These are phyloP conservation scores for Suillus hirtellus DNA, from an alignment of 768 basidiomycete species.

Conservation along the genomic window DNA sequence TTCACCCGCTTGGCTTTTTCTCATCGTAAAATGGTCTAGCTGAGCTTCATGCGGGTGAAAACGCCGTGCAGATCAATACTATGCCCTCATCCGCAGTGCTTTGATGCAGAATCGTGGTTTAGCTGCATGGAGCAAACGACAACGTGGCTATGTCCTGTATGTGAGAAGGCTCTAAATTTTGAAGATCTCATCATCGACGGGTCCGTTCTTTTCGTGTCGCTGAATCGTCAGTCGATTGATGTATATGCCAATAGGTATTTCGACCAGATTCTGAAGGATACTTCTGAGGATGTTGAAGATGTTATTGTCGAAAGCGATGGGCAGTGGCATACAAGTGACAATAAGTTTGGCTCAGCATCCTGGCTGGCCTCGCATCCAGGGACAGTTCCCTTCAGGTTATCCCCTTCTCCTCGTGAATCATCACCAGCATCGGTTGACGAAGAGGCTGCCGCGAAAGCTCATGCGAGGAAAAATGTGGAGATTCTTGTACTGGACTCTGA, in stretches of 20 bases:
- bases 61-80: slow-evolving; percentile 84
- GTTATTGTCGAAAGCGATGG: slow-evolving; percentile 93
- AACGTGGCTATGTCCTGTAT: slow-evolving; percentile 93
- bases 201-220: slow-evolving; percentile 42
- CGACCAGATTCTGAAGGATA: slow-evolving; percentile 76
- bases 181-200: slow-evolving; percentile 92
- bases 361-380: slow-evolving; percentile 67
- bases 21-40: slow-evolving; percentile 37
- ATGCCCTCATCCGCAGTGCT: slow-evolving; percentile 92
- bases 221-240: background rate
- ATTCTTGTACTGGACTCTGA: slow-evolving; percentile 74
- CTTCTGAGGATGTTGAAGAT: slow-evolving; percentile 82
- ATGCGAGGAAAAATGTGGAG: slow-evolving; percentile 52
- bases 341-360: slow-evolving; percentile 71
- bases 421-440: slow-evolving; percentile 32
- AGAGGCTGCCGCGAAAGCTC: slow-evolving; percentile 37
- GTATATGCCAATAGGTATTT: slow-evolving; percentile 62
- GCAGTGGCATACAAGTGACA: slow-evolving; percentile 92
- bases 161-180: slow-evolving; percentile 73
- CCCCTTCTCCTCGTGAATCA: slow-evolving; percentile 31
- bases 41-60: slow-evolving; percentile 83
- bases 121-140: slow-evolving; percentile 96
- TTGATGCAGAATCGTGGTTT: slow-evolving; percentile 93
- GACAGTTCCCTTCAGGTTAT: slow-evolving; percentile 19
- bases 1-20: slow-evolving; percentile 6